Base-by-base conservation (phyloP, 805 yeast genomes). In the Wickerhamomyces chambardii region DNA sequence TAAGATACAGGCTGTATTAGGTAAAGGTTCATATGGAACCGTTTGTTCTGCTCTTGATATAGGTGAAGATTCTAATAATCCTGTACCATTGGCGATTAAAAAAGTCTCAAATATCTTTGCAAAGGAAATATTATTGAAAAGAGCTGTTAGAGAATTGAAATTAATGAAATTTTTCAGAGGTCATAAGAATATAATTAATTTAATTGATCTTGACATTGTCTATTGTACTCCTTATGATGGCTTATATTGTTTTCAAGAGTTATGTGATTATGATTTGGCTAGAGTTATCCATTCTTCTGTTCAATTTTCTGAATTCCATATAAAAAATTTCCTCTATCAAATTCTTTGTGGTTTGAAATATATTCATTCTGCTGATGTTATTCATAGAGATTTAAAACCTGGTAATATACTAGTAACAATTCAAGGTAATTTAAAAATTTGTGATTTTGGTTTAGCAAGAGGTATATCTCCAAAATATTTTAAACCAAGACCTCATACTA, bases 381-480 rank as follows among this genome's bases (percentile, higher is more conserved):
- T 89, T 36, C 97, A 89, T 54, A 68, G 97, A 37, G 97, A 89
- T 53, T 68, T 89, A 42, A 89, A 89, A 56, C 97, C 97, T 0
- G 94, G 95, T 0, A 89, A 89, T 53, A 78, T 89, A 4, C 63
- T 89, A 37, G 83, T 87, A 15, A 75, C 85, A 5, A 56, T 74
- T 2, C 77, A 75, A 36, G 97, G 97, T 0, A 63, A 58, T 5
- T 59, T 89, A 33, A 89, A 89, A 51, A 84, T 89, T 15, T 86
- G 97, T 58, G 97, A 89, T 59, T 89, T 89, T 64, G 97, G 97
- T 0, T 63, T 89, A 26, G 95, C 97, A 2, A 64, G 97, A 50
- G 94, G 95, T 1, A 65, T 85, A 11, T 56, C 64, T 1, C 53
- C 59, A 8, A 50, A 51, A 36, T 59, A 40, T 40, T 44, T 53